These are phyloP conservation scores for Conticribra weissflogii DNA, from an alignment of 108 stramenopile genomes.

Conservation along the genomic window DNA sequence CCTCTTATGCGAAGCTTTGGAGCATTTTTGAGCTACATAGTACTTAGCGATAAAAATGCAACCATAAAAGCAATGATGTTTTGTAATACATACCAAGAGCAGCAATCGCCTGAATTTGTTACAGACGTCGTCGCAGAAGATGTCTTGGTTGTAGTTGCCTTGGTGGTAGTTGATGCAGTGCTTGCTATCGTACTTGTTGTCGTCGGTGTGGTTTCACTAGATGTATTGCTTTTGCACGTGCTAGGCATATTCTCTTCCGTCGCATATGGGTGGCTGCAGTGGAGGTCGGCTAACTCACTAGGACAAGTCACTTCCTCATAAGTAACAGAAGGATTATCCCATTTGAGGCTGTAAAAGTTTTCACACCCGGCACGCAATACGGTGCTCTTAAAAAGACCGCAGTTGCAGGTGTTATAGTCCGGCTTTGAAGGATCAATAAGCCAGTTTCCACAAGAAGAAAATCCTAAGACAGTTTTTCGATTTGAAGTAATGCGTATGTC, in stretches of 20 bases:
- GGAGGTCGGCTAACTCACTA: constrained; percentile 31
- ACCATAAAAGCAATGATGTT: too few relatives aligned
- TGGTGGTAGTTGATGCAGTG: neutral
- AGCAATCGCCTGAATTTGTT: neutral
- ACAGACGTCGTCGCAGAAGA: neutral
- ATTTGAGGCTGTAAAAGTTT: constrained; percentile 47
- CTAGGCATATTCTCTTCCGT: constrained; percentile 24
- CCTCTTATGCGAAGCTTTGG: neutral
- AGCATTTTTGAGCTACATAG: neutral
- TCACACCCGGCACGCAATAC: constrained; percentile 30
- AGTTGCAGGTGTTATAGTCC: constrained; percentile 30
- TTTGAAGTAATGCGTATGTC: neutral
- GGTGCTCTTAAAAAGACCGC: constrained; percentile 30
- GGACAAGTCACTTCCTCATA: constrained; percentile 60
- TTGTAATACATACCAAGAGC: too few relatives aligned
- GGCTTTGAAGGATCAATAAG: constrained; percentile 22
- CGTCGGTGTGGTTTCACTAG: neutral
- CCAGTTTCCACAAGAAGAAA: constrained; percentile 32
- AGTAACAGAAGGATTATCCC: constrained; percentile 48
- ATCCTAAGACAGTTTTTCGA: constrained; percentile 4
- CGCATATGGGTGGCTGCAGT: constrained; percentile 32
- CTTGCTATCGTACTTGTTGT: neutral
- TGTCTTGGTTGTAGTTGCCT: neutral
- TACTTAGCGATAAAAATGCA: too few relatives aligned
- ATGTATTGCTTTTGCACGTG: constrained; percentile 25